A percentile compares a stretch with the other conserved stretches of the same genome.
Conservation (phyloP, 2,329 filamentous ascomycete species). For the Mariannaea elegans region DNA sequence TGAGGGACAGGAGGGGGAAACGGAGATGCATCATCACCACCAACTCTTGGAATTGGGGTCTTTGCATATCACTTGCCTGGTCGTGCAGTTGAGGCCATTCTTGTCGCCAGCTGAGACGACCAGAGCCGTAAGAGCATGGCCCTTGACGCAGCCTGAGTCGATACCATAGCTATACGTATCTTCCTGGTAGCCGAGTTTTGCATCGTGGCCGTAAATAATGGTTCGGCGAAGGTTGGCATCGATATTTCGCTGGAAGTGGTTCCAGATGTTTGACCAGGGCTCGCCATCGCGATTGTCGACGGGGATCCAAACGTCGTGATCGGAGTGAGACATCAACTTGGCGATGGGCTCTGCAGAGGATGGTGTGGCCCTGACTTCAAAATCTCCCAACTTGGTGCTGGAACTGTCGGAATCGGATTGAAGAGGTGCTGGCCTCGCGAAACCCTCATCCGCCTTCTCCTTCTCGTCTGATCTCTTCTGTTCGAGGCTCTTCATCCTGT, state of each 20-base stretch:
- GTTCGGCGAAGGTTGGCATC: constrained; percentile 59
- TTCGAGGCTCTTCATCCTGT: constrained; percentile 30
- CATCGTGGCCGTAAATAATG: constrained; percentile 89
- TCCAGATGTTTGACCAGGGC: constrained; percentile 74
- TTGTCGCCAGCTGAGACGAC: constrained; percentile 67
- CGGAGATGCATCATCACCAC: constrained; percentile 22
- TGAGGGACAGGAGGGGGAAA: neutral
- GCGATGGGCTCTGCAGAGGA: neutral
- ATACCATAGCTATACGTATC: constrained; percentile 81
- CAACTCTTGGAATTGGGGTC: constrained; percentile 28
- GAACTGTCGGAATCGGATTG: neutral
- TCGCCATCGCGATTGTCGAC: constrained; percentile 61
- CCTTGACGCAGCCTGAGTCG: constrained; percentile 83
- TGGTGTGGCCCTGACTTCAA: neutral
- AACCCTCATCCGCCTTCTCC: constrained; percentile 9
- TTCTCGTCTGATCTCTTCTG: constrained; percentile 21
- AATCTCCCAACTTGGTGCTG: neutral
- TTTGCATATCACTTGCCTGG: constrained; percentile 55
- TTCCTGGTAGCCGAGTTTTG: constrained; percentile 70
- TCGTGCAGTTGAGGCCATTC: constrained; percentile 46
- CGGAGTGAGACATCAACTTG: constrained; percentile 29
- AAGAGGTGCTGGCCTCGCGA: neutral
- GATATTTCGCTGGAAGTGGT: constrained; percentile 55
- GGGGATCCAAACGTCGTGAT: constrained; percentile 47
- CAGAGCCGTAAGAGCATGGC: constrained; percentile 78